Evolutionary conservation across 371 early-diverging fungal genomes (phyloP).

Genomic region (Lichtheimia hyalospora): DNA sequence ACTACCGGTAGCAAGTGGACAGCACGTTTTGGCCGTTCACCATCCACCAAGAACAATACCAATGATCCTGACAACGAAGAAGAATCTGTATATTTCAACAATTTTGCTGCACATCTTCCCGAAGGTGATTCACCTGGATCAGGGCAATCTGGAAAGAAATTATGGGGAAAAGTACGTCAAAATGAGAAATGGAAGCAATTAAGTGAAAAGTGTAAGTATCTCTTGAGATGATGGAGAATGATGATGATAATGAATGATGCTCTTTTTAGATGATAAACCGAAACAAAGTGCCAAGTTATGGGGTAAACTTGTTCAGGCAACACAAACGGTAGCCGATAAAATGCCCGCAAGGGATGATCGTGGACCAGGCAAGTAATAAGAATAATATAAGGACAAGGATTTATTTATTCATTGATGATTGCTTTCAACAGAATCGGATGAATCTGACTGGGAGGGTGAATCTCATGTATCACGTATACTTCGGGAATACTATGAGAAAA

Average conservation of each 20-base stretch:
- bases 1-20: constrained; percentile 17
- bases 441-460: constrained; percentile 57
- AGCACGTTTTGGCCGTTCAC: constrained; percentile 15
- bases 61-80: constrained; percentile 24
- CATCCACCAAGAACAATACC: constrained; percentile 3
- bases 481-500: constrained; percentile 50
- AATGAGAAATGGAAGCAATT: constrained; percentile 54
- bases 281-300: constrained; percentile 48
- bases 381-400: background rate
- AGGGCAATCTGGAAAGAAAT: constrained; percentile 25
- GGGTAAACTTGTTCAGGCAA: constrained; percentile 57
- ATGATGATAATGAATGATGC: background rate
- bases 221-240: constrained; percentile 4
- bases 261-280: constrained; percentile 26
- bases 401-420: background rate
- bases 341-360: constrained; percentile 34
- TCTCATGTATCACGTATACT: constrained; percentile 53
- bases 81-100: constrained; percentile 43
- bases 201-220: constrained; percentile 31
- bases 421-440: constrained; percentile 22
- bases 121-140: constrained; percentile 13
- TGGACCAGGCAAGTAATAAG: constrained; percentile 15
- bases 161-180: constrained; percentile 50
- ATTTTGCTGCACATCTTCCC: constrained; percentile 42
- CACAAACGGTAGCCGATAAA: constrained; percentile 56